phyloP scores from a whole-genome alignment of 129 eudicot genomes.

The Scalesia atractyloides region DNA sequence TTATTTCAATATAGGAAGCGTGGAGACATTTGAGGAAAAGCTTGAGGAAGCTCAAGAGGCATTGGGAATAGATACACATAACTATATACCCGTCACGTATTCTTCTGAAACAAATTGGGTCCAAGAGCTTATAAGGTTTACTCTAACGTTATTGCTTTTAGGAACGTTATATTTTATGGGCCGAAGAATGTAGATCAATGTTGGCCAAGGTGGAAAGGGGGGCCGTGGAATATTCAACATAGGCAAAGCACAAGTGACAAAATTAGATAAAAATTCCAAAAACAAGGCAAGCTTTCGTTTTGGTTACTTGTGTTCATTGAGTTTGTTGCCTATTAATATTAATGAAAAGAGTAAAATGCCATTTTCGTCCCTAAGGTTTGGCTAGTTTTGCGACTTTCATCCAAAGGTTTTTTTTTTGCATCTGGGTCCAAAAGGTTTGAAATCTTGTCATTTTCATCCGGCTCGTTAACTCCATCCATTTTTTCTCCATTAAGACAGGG shows the following conservation, averaged over 20 bases:
- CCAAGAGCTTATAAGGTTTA: slow-evolving; percentile 42
- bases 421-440: no score
- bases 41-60: slow-evolving; percentile 80
- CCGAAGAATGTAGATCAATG: slow-evolving; percentile 51
- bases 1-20: slow-evolving; percentile 68
- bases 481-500: no score
- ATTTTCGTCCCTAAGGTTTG: no score
- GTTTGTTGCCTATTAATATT: not conserved
- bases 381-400: no score
- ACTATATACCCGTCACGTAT: slow-evolving; percentile 71
- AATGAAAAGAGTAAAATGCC: not conserved
- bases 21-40: slow-evolving; percentile 73
- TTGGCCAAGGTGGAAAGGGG: slow-evolving; percentile 71
- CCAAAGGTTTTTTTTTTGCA: no score
- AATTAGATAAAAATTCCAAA: slow-evolving; percentile 72
- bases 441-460: no score
- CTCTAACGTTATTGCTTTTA: slow-evolving; percentile 50
- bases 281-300: slow-evolving; percentile 47
- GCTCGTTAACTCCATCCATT: no score
- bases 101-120: slow-evolving; percentile 53
- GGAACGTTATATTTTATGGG: slow-evolving; percentile 50
- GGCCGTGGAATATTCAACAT: slow-evolving; percentile 65
- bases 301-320: not conserved
- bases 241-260: slow-evolving; percentile 70
- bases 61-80: slow-evolving; percentile 62